Conservation (phyloP, 2,329 filamentous ascomycete genomes). For the Colletotrichum cereale region DNA sequence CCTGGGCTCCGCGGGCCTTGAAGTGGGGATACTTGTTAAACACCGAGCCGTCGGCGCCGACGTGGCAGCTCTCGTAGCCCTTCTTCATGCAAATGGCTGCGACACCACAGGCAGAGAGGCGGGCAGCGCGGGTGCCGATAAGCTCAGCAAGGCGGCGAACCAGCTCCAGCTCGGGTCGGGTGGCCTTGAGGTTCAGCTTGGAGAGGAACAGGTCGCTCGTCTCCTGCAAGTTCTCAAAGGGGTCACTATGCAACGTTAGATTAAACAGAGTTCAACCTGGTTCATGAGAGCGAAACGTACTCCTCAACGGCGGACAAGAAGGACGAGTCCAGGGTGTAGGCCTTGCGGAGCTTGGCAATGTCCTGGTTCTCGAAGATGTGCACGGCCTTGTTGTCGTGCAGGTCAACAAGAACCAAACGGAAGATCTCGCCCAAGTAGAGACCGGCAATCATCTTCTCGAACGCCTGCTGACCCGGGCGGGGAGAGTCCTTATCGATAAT, state of each 20-base stretch:
- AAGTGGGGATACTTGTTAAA: constrained; percentile 99
- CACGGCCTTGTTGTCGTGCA: constrained; percentile 81
- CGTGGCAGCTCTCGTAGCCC: constrained; percentile 86
- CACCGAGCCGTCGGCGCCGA: constrained; percentile 95
- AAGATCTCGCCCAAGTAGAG: constrained; percentile 96
- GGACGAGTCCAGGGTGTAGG: constrained; percentile 91
- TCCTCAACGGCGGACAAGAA: constrained; percentile 95
- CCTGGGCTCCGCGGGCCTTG: constrained; percentile 90
- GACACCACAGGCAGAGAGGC: constrained; percentile 93
- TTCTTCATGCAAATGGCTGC: constrained; percentile 98
- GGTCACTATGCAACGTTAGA: constrained; percentile 70
- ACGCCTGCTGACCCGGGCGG: constrained; percentile 92
- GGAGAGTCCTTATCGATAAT: constrained; percentile 92
- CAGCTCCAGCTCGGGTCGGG: constrained; percentile 86
- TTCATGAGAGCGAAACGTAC: constrained; percentile 60
- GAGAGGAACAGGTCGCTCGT: constrained; percentile 85
- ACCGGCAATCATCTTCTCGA: constrained; percentile 98
- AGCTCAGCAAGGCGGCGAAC: constrained; percentile 90
- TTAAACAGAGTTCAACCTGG: background rate
- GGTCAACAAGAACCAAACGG: constrained; percentile 85
- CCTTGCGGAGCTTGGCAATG: constrained; percentile 81
- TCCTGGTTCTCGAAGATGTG: constrained; percentile 89
- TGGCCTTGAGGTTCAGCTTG: constrained; percentile 79
- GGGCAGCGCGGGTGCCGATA: constrained; percentile 93
- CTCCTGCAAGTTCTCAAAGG: constrained; percentile 94